These are phyloP conservation scores for Hypoxylon perforatum DNA, from an alignment of 495 filamentous ascomycete genomes.

Conservation along the genomic window DNA sequence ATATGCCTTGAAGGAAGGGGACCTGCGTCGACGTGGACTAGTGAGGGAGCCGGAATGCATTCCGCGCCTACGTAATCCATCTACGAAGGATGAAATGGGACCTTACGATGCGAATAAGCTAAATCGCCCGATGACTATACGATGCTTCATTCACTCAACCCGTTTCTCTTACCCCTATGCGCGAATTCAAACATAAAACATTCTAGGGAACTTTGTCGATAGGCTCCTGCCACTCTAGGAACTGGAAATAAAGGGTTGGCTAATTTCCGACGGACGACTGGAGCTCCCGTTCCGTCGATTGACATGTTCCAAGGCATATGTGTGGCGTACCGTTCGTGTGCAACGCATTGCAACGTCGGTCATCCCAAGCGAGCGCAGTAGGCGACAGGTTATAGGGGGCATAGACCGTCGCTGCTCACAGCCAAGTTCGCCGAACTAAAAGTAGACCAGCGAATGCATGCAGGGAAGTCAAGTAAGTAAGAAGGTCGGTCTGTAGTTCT, in stretches of 20 bases:
- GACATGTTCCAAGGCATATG: slow-evolving; percentile 1
- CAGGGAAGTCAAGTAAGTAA: slow-evolving; percentile 11
- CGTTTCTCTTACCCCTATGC: background rate
- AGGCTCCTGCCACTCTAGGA: slow-evolving; percentile 2
- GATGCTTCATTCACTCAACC: background rate
- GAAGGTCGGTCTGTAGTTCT: slow-evolving; percentile 24
- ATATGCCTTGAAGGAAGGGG: slow-evolving; percentile 22
- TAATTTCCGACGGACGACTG: slow-evolving; percentile 32
- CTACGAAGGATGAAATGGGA: too few species aligned
- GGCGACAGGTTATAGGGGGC: background rate
- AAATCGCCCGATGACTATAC: background rate
- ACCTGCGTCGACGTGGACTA: slow-evolving; percentile 23
- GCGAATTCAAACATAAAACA: background rate
- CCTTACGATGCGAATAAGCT: too few species aligned
- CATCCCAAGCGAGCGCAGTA: slow-evolving; percentile 23
- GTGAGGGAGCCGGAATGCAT: background rate
- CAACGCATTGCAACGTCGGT: slow-evolving; percentile 26
- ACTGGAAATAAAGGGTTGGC: slow-evolving; percentile 3
- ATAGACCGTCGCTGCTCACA: background rate
- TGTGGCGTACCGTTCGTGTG: slow-evolving; percentile 29
- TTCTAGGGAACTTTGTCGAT: background rate
- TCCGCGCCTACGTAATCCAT: background rate
- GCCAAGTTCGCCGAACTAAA: slow-evolving; percentile 23
- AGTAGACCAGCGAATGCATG: slow-evolving; percentile 7
- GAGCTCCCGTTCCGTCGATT: slow-evolving; percentile 1